Percentiles rank a stretch among this genome's conserved stretches.
Conservation (phyloP, 2,329 filamentous ascomycete genomes). For the Venturia oleaginea region DNA sequence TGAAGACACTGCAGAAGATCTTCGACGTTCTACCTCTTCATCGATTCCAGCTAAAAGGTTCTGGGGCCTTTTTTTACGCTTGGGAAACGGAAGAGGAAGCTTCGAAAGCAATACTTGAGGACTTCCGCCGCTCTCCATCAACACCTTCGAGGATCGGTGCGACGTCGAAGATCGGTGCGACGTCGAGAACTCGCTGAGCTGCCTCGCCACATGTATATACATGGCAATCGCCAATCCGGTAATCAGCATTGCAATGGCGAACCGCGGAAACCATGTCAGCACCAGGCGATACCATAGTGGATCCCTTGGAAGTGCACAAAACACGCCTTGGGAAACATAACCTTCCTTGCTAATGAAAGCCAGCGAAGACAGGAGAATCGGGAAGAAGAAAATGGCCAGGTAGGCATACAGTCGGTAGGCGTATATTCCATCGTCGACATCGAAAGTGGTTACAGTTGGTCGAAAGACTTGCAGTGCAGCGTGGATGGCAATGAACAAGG, state of each 20-base stretch:
- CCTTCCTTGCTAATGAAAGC: conserved; percentile 51
- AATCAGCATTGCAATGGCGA: conserved; percentile 57
- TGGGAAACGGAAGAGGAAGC: background rate
- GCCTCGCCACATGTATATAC: conserved; percentile 55
- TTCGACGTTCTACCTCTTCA: background rate
- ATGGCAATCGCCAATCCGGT: conserved; percentile 57
- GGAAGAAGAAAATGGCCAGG: conserved; percentile 46
- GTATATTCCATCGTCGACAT: conserved; percentile 54
- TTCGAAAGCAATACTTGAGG: background rate
- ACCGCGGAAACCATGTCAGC: conserved; percentile 65
- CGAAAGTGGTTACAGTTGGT: conserved; percentile 29
- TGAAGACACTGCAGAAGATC: background rate
- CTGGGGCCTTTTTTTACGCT: background rate
- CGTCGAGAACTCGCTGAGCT: conserved; percentile 28
- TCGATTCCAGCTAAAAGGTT: background rate
- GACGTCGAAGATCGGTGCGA: background rate
- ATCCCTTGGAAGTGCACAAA: conserved; percentile 59
- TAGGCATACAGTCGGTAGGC: conserved; percentile 56
- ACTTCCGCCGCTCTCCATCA: background rate
- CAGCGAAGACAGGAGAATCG: conserved; percentile 50
- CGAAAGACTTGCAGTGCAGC: conserved; percentile 63
- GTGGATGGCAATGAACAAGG: conserved; percentile 65
- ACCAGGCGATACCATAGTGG: conserved; percentile 61
- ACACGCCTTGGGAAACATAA: conserved; percentile 56
- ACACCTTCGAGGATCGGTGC: background rate